Percentiles rank a stretch among this genome's conserved stretches.
Conservation (phyloP, 1,139 yeast genomes). For the Pneumocystis carinii region DNA sequence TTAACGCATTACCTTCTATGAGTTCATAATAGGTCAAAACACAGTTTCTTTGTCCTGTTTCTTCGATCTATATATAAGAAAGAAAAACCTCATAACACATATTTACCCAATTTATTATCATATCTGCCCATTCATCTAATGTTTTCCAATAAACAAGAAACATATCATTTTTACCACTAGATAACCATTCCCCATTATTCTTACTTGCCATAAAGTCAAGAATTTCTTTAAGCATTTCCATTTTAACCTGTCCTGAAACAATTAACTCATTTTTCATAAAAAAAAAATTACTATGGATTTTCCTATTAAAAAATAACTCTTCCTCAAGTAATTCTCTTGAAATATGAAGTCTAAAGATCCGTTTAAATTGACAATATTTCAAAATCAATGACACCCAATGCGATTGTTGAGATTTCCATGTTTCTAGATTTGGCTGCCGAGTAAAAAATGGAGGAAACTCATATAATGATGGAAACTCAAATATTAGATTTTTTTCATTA, state of each 20-base stretch:
- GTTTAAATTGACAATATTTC: constrained; percentile 43
- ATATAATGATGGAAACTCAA: constrained; percentile 34
- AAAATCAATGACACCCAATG: constrained; percentile 45
- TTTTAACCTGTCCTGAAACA: constrained; percentile 31
- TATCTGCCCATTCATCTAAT: constrained; percentile 63
- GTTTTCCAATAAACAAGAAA: constrained; percentile 51
- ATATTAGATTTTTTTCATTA: neutral
- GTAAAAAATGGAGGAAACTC: constrained; percentile 88
- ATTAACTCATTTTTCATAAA: constrained; percentile 22
- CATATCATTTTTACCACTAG: constrained; percentile 16
- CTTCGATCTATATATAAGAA: constrained; percentile 35
- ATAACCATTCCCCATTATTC: constrained; percentile 40
- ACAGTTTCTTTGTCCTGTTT: constrained; percentile 61
- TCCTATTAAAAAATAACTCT: constrained; percentile 34
- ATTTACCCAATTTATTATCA: constrained; percentile 37
- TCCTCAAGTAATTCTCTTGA: constrained; percentile 18
- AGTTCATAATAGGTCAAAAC: constrained; percentile 76
- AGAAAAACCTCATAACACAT: constrained; percentile 10
- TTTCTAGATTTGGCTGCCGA: constrained; percentile 67
- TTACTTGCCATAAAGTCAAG: constrained; percentile 42
- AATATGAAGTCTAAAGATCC: constrained; percentile 36
- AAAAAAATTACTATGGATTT: constrained; percentile 31
- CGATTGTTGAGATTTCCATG: constrained; percentile 53
- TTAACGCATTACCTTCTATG: constrained; percentile 45
- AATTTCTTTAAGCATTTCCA: constrained; percentile 41